Percentiles rank a stretch among this genome's conserved stretches.
Evolutionary conservation across 2,329 filamentous ascomycete species (phyloP).

Genomic region (Ceratocystis alfenasii): DNA sequence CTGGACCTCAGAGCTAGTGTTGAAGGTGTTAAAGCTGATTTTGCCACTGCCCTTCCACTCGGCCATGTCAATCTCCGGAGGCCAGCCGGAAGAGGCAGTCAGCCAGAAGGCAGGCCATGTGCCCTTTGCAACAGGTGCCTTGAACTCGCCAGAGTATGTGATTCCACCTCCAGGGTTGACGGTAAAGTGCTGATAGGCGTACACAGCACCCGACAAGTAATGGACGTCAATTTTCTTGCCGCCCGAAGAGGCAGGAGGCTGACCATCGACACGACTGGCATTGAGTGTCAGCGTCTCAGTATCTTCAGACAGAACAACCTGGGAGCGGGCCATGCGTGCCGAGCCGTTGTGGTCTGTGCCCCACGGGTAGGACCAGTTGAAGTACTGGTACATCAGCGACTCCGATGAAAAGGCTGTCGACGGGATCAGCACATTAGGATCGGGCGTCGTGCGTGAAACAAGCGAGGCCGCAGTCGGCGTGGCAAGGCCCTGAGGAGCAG

Average conservation of each 20-base stretch:
- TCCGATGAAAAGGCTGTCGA: slow-evolving; percentile 20
- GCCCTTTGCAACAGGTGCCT: slow-evolving; percentile 32
- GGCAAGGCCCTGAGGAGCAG: background rate
- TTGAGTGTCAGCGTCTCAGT: slow-evolving; percentile 34
- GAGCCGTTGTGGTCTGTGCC: slow-evolving; percentile 46
- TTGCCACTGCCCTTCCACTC: slow-evolving; percentile 50
- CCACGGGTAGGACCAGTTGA: slow-evolving; percentile 43
- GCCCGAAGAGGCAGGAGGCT: slow-evolving; percentile 31
- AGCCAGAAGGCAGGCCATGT: slow-evolving; percentile 51
- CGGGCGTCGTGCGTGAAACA: background rate
- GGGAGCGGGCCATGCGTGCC: slow-evolving; percentile 40
- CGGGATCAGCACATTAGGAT: slow-evolving; percentile 30
- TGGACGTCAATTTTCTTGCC: slow-evolving; percentile 36
- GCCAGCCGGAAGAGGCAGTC: slow-evolving; percentile 43
- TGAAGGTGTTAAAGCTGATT: slow-evolving; percentile 46
- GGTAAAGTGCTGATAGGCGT: slow-evolving; percentile 33
- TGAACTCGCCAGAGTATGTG: slow-evolving; percentile 34
- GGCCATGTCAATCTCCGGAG: slow-evolving; percentile 48
- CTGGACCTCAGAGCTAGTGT: slow-evolving; percentile 36
- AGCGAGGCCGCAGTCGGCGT: slow-evolving; percentile 22
- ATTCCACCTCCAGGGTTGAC: slow-evolving; percentile 32
- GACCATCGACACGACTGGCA: slow-evolving; percentile 35
- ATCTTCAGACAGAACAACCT: slow-evolving; percentile 34
- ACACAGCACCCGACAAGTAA: slow-evolving; percentile 40
- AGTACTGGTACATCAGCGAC: slow-evolving; percentile 33